Conservation (phyloP, 371 early-diverging fungal species). For the Mucor sp. region DNA sequence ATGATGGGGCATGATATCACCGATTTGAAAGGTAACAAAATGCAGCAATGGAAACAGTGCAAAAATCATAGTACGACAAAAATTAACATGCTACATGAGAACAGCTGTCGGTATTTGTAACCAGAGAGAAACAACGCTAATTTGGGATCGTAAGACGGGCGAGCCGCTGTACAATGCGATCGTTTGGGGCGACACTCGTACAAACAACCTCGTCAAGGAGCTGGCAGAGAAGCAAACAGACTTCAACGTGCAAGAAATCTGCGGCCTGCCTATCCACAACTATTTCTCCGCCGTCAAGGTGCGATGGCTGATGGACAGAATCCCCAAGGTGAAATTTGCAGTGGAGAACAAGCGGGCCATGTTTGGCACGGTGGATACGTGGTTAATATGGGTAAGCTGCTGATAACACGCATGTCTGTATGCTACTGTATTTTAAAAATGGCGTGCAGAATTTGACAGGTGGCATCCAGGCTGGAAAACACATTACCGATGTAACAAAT, state of each 20-base stretch:
- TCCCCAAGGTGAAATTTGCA: constrained; percentile 58
- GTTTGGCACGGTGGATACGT: constrained; percentile 94
- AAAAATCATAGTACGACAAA: not conserved
- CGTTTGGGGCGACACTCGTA: constrained; percentile 94
- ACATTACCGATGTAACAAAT: constrained; percentile 91
- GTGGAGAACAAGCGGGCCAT: constrained; percentile 36
- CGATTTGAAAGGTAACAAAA: constrained; percentile 68
- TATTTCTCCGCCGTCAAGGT: constrained; percentile 95
- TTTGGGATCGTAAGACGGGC: constrained; percentile 87
- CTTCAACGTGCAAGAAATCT: constrained; percentile 57
- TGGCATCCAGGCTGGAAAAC: constrained; percentile 65
- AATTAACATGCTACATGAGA: not conserved
- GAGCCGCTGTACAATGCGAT: constrained; percentile 87
- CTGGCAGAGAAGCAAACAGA: constrained; percentile 52
- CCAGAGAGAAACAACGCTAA: constrained; percentile 92
- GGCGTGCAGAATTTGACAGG: constrained; percentile 71
- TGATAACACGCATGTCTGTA: not conserved
- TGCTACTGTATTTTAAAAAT: not conserved
- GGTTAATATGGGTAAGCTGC: constrained; percentile 78
- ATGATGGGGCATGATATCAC: constrained; percentile 59
- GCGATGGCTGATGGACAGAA: constrained; percentile 90
- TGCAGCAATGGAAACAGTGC: not conserved
- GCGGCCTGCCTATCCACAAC: constrained; percentile 92
- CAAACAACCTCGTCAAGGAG: constrained; percentile 69
- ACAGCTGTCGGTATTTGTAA: constrained; percentile 91